These are phyloP conservation scores for Auriscalpium microsporum DNA, from an alignment of 768 basidiomycete genomes.

Conservation along the genomic window DNA sequence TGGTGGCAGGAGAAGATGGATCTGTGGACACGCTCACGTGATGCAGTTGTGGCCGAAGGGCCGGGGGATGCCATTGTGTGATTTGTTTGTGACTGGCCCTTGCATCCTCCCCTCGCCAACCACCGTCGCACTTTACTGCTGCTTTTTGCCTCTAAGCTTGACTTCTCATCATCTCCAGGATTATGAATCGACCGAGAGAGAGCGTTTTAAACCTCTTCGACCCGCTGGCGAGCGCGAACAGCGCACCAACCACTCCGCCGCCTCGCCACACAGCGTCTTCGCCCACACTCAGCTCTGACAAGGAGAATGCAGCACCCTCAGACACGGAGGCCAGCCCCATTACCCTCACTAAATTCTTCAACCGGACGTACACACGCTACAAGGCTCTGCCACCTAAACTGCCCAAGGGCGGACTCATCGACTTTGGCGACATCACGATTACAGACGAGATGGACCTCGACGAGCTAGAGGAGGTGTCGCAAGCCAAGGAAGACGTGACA, in stretches of 20 bases:
- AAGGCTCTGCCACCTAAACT: conserved; percentile 2
- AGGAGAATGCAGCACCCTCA: conserved; percentile 9
- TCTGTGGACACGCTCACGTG: too few species aligned
- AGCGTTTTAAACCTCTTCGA: conserved; percentile 15
- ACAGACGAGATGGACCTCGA: not conserved
- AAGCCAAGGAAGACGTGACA: not conserved
- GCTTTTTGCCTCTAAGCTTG: too few species aligned
- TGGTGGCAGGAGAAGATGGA: too few species aligned
- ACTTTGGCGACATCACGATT: conserved; percentile 4
- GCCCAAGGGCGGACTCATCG: conserved; percentile 7
- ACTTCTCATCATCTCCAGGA: not conserved
- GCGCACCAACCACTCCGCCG: not conserved
- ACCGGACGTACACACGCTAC: conserved; percentile 9
- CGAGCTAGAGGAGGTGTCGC: conserved; percentile 1
- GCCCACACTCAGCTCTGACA: conserved; percentile 12
- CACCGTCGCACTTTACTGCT: too few species aligned
- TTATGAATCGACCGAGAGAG: conserved; percentile 13
- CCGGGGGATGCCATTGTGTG: too few species aligned
- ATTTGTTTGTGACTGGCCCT: too few species aligned
- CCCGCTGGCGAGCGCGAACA: conserved; percentile 2
- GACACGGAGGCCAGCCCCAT: conserved; percentile 3
- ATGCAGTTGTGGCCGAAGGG: too few species aligned
- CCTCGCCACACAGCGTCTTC: conserved; percentile 1
- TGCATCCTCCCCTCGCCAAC: too few species aligned
- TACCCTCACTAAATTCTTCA: conserved; percentile 16